phyloP scores from a whole-genome alignment of 139 green algal species.

The Dunaliella sp. region DNA sequence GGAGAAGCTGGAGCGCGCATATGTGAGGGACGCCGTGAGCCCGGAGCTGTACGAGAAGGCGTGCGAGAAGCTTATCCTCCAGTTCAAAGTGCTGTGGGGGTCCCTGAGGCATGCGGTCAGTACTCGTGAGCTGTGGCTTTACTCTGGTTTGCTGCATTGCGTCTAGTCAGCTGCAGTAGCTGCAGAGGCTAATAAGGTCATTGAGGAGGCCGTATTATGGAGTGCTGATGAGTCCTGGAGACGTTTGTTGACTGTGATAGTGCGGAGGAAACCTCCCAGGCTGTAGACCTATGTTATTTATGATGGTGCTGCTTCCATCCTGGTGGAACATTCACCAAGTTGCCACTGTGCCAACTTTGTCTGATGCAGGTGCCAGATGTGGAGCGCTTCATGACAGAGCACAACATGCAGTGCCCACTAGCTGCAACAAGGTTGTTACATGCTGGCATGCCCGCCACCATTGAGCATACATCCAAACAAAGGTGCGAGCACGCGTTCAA shows the following conservation, averaged over 20 bases:
- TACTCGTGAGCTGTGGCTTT: too few species aligned
- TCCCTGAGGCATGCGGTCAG: slow-evolving; percentile 69
- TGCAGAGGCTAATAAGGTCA: too few species aligned
- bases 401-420: slow-evolving; percentile 96
- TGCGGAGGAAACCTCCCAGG: neutral
- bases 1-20: slow-evolving; percentile 90
- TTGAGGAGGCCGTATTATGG: too few species aligned
- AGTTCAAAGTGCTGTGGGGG: slow-evolving; percentile 87
- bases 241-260: neutral
- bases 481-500: slow-evolving; percentile 61
- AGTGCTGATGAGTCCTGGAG: too few species aligned
- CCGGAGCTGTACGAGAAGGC: slow-evolving; percentile 79
- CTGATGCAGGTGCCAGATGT: slow-evolving; percentile 80
- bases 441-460: slow-evolving; percentile 79
- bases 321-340: too few species aligned
- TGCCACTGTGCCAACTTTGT: neutral
- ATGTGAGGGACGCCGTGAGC: slow-evolving; percentile 73
- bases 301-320: neutral
- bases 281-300: neutral
- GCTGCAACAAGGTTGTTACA: slow-evolving; percentile 77
- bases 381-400: slow-evolving; percentile 81
- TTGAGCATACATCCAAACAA: slow-evolving; percentile 62
- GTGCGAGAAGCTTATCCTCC: slow-evolving; percentile 85
- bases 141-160: too few species aligned
- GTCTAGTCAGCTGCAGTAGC: too few species aligned